Percentiles rank a stretch among this genome's conserved stretches.
Conservation (phyloP, 2,329 filamentous ascomycete genomes). For the Meredithiella fracta region DNA sequence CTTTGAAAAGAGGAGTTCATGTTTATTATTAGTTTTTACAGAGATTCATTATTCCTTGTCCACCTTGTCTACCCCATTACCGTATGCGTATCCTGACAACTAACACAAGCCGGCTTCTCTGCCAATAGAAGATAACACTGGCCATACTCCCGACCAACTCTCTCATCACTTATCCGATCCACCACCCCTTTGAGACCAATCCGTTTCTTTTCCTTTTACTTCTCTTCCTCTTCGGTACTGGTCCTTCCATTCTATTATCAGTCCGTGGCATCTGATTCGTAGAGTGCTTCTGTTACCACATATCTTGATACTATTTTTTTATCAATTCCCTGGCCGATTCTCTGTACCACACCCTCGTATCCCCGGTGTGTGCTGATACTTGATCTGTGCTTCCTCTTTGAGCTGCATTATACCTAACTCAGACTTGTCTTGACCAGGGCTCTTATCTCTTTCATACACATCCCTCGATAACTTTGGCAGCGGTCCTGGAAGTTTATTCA, state of each 20-base stretch:
- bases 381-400: slow-evolving; percentile 2
- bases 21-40: not conserved
- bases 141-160: not conserved
- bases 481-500: not conserved
- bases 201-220: not conserved
- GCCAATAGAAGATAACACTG: not conserved
- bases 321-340: not conserved
- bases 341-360: not conserved
- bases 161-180: not conserved
- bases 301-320: not conserved
- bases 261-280: not conserved
- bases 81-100: not conserved
- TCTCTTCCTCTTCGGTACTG: not conserved
- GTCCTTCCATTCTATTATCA: not conserved
- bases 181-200: not conserved
- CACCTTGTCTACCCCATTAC: not conserved
- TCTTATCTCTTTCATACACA: slow-evolving; percentile 4
- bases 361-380: not conserved
- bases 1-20: not conserved
- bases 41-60: not conserved
- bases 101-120: not conserved
- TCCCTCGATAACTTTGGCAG: not conserved
- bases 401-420: not conserved
- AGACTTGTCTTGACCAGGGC: not conserved
- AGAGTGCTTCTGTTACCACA: not conserved